Percentiles rank a stretch among this genome's conserved stretches.
Conservation (phyloP, 1,284 basidiomycete species). For the Naganishia cerealis region DNA sequence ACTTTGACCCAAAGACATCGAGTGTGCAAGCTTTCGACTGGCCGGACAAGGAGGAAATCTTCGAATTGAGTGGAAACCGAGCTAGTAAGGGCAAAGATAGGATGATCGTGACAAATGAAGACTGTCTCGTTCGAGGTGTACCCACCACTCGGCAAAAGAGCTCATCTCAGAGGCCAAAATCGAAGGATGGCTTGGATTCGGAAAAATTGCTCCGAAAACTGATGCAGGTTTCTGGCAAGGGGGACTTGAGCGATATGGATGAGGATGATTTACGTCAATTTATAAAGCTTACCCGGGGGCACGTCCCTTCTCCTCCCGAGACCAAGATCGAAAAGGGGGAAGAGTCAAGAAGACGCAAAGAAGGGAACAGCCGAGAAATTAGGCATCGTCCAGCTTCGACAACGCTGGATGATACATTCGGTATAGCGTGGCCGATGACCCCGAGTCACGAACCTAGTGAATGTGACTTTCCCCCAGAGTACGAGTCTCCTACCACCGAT, state of each 20-base stretch:
- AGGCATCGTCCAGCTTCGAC: neutral
- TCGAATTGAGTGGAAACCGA: neutral
- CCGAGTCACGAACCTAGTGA: slow-evolving; percentile 22
- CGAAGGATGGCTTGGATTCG: neutral
- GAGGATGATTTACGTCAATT: neutral
- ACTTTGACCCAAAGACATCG: neutral
- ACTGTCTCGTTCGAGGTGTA: neutral
- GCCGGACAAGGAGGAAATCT: slow-evolving; percentile 20
- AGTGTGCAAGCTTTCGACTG: slow-evolving; percentile 23
- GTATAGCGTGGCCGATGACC: slow-evolving; percentile 23
- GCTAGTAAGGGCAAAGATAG: neutral
- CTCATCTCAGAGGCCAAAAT: neutral
- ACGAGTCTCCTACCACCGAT: slow-evolving; percentile 2
- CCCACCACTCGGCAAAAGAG: neutral
- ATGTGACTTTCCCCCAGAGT: slow-evolving; percentile 2
- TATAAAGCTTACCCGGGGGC: neutral
- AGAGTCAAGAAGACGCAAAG: neutral
- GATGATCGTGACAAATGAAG: neutral
- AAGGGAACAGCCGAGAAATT: neutral
- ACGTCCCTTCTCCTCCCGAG: neutral
- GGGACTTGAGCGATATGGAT: neutral
- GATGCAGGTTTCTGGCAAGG: neutral
- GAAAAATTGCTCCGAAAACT: neutral
- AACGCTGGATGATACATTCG: neutral
- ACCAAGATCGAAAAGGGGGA: neutral